Conservation (phyloP, 2,329 filamentous ascomycete genomes). For the Colletotrichum higginsianum region DNA sequence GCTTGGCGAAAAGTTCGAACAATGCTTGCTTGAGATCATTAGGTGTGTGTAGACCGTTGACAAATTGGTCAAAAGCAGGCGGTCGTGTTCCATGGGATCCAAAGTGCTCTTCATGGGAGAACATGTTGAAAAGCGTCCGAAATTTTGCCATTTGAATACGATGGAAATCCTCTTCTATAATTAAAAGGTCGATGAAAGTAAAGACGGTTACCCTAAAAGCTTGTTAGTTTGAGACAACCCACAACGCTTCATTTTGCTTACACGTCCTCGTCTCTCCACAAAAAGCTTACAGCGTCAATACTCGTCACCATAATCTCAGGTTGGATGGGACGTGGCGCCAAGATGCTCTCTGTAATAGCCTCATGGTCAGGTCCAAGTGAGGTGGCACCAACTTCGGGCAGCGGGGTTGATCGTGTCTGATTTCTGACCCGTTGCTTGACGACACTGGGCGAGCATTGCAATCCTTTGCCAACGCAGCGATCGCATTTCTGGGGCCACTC, state of each 20-base stretch:
- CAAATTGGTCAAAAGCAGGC: background rate
- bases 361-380: fast-evolving
- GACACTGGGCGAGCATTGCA: background rate
- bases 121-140: too few species aligned
- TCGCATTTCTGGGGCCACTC: conserved; percentile 3
- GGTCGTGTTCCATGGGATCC: too few species aligned
- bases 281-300: background rate
- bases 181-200: too few species aligned
- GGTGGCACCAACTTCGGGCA: background rate
- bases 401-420: too few species aligned
- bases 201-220: background rate
- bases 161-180: too few species aligned
- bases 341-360: fast-evolving
- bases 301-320: background rate
- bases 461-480: background rate
- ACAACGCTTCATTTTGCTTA: background rate
- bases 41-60: too few species aligned
- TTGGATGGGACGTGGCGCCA: background rate
- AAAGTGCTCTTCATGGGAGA: too few species aligned
- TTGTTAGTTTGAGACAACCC: background rate
- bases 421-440: background rate
- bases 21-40: background rate
- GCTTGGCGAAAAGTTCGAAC: background rate
- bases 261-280: background rate
- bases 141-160: fast-evolving